A percentile compares a stretch with the other conserved stretches of the same genome.
Evolutionary conservation across 164 flowering plant genomes (phyloP).

Genomic region (Berberis thunbergii): DNA sequence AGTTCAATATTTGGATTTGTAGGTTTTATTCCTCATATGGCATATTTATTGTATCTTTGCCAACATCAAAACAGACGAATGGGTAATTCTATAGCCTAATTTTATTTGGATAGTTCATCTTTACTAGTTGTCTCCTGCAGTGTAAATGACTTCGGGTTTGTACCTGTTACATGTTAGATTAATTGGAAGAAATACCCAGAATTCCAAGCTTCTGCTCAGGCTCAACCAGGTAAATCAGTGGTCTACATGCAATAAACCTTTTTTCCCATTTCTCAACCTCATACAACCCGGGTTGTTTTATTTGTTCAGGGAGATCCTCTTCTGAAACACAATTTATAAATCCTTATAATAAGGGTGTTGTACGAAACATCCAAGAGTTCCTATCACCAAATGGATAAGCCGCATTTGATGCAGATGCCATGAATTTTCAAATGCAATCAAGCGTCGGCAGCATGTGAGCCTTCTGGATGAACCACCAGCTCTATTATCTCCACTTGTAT

Average conservation of each 20-base stretch:
- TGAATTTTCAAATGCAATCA: no score
- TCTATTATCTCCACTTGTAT: no score
- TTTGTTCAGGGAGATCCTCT: constrained; percentile 21
- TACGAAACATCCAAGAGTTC: constrained; percentile 42
- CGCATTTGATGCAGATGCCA: no score
- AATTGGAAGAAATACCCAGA: constrained; percentile 78
- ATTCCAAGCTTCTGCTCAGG: constrained; percentile 27
- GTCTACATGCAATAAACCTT: background rate
- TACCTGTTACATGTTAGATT: constrained; percentile 35
- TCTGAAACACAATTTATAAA: constrained; percentile 24
- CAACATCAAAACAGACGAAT: constrained; percentile 78
- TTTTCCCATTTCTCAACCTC: no score
- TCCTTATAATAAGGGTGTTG: constrained; percentile 54
- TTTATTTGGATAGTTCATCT: background rate
- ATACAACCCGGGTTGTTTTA: background rate
- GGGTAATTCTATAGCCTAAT: constrained; percentile 41
- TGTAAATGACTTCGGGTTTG: background rate
- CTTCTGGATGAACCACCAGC: no score
- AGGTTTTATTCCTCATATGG: constrained; percentile 62
- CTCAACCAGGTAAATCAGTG: constrained; percentile 27
- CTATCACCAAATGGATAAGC: constrained; percentile 12
- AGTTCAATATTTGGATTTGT: constrained; percentile 5
- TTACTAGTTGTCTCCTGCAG: no score
- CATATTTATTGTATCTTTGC: constrained; percentile 61
- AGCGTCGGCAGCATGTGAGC: no score